Evolutionary conservation across 2,329 filamentous ascomycete genomes (phyloP).

Genomic region (Fusarium papillatum): DNA sequence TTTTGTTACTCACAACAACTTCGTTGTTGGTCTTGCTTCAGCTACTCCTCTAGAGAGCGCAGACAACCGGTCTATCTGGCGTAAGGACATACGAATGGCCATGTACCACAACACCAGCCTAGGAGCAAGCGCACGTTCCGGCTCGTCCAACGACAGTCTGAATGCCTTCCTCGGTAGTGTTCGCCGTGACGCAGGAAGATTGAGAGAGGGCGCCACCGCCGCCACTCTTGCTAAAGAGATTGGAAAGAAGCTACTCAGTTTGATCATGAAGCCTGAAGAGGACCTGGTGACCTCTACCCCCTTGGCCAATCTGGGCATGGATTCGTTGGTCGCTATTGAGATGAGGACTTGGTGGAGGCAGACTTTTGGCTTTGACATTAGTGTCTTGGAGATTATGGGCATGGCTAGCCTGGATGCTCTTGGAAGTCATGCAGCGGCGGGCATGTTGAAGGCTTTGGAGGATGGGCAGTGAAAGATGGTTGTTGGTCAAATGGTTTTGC

Average conservation of each 20-base stretch:
- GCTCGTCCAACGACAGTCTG: conserved; percentile 7
- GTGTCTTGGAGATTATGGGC: conserved; percentile 32
- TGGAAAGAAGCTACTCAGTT: conserved; percentile 22
- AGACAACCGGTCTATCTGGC: conserved; percentile 32
- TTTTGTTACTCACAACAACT: conserved; percentile 17
- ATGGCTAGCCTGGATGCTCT: conserved; percentile 11
- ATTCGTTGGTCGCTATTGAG: conserved; percentile 41
- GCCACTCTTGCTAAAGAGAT: conserved; percentile 15
- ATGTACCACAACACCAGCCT: conserved; percentile 29
- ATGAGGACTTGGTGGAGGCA: conserved; percentile 40
- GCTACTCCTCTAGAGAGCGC: conserved; percentile 20
- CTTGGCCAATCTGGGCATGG: conserved; percentile 30
- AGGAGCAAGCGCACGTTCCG: background rate
- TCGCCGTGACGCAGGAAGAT: background rate
- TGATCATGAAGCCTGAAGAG: conserved; percentile 32
- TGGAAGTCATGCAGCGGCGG: conserved; percentile 2
- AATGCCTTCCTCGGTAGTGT: conserved; percentile 19
- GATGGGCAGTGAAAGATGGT: background rate
- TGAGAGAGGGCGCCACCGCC: conserved; percentile 3
- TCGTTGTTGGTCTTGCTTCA: conserved; percentile 31
- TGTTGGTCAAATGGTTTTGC: background rate
- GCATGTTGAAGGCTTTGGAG: conserved; percentile 11
- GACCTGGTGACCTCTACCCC: conserved; percentile 14
- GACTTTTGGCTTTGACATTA: conserved; percentile 36
- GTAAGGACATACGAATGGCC: conserved; percentile 39